phyloP scores from a whole-genome alignment of 345 rosid species.

The Sonneratia alba region DNA sequence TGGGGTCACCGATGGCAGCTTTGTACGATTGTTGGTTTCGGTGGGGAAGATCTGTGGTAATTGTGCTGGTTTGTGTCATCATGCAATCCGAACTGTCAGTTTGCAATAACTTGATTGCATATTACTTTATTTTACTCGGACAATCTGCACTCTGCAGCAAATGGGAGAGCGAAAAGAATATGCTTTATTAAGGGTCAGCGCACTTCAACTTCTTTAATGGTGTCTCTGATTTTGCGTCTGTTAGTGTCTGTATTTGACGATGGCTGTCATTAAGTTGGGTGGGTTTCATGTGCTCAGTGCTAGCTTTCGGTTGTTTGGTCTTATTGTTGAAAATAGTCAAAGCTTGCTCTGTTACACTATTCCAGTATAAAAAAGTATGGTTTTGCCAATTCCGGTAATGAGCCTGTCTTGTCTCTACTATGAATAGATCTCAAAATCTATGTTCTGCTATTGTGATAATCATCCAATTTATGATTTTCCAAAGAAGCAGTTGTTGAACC shows the following conservation, averaged over 20 bases:
- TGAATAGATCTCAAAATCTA: not conserved
- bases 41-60: not conserved
- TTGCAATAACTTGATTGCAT: not conserved
- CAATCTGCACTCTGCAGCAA: not conserved
- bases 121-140: not conserved
- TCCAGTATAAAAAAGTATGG: not conserved
- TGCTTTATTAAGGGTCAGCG: not conserved
- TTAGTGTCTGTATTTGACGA: not conserved
- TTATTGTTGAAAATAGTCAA: not conserved
- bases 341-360: not conserved
- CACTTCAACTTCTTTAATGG: not conserved
- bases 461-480: not conserved
- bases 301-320: not conserved
- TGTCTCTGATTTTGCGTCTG: not conserved
- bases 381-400: not conserved
- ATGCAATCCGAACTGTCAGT: not conserved
- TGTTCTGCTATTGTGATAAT: not conserved
- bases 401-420: not conserved
- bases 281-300: not conserved
- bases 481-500: not conserved
- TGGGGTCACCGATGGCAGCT: not conserved
- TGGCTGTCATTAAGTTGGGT: not conserved
- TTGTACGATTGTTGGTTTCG: not conserved
- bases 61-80: not conserved
- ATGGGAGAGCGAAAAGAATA: too few relatives aligned